Evolutionary conservation across 345 rosid genomes (phyloP).

Genomic region (Brassica rapa): DNA sequence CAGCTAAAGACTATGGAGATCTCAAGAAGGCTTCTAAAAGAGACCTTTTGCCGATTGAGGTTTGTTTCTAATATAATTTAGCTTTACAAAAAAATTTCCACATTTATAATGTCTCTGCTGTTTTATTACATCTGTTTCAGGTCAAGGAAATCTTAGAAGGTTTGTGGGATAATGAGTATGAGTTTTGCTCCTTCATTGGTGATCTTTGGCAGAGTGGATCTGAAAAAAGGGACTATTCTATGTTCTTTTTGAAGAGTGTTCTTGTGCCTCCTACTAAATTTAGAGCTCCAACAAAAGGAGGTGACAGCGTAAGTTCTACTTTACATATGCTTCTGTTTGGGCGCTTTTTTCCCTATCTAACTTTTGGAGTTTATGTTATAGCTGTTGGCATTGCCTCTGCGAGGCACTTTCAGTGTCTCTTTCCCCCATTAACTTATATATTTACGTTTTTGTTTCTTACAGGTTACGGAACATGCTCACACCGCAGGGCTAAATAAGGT

Average conservation of each 20-base stretch:
- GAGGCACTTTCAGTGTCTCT: conserved; percentile 13
- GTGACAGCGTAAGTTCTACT: conserved; percentile 74
- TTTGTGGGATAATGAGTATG: conserved; percentile 85
- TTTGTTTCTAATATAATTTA: conserved; percentile 38
- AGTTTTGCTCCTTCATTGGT: conserved; percentile 72
- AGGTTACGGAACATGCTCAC: conserved; percentile 96
- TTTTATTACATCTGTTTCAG: conserved; percentile 42
- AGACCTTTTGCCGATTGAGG: conserved; percentile 76
- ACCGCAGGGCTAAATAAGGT: conserved; percentile 76
- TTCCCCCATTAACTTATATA: conserved; percentile 5
- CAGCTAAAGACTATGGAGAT: conserved; percentile 40
- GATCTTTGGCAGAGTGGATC: conserved; percentile 69
- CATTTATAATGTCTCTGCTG: conserved; percentile 18
- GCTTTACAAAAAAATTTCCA: not conserved
- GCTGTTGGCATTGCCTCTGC: conserved; percentile 15
- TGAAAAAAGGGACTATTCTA: conserved; percentile 50
- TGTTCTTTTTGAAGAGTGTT: conserved; percentile 80
- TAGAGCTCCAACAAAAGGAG: conserved; percentile 84
- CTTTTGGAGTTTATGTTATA: not conserved
- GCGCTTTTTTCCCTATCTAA: too few relatives aligned
- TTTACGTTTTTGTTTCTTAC: conserved; percentile 22
- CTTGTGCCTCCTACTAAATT: conserved; percentile 91
- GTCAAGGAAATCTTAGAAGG: conserved; percentile 57
- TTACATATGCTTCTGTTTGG: not conserved
- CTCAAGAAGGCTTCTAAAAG: conserved; percentile 44